phyloP scores from a whole-genome alignment of 305 asterid genomes.

The Solanum hybrid region DNA sequence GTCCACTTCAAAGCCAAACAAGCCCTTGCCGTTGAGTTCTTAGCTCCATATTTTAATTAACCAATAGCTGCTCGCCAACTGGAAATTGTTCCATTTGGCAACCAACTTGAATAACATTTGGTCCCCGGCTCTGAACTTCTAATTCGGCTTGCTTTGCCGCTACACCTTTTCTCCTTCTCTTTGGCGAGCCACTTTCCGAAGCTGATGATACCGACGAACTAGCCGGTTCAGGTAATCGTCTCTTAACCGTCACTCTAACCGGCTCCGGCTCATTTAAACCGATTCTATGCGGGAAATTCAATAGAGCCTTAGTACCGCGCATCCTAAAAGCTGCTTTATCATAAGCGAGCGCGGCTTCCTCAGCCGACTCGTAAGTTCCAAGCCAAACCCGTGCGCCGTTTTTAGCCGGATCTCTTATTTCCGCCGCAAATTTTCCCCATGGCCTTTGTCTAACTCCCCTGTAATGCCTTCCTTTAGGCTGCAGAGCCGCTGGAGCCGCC shows the following conservation, averaged over 20 bases:
- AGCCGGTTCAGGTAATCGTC: conserved; percentile 49
- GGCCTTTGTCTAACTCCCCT: conserved; percentile 82
- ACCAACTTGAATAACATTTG: conserved; percentile 15
- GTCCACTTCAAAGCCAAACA: conserved; percentile 7
- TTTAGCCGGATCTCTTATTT: conserved; percentile 82
- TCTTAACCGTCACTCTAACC: conserved; percentile 51
- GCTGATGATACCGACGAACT: conserved; percentile 27
- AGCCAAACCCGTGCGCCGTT: conserved; percentile 94
- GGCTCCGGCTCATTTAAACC: conserved; percentile 79
- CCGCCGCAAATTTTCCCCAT: conserved; percentile 94
- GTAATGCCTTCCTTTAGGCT: conserved; percentile 48
- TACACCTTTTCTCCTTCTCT: conserved; percentile 31
- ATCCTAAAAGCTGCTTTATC: conserved; percentile 79
- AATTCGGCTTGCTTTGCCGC: conserved; percentile 42
- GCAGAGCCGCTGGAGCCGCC: conserved; percentile 11
- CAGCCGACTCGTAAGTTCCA: conserved; percentile 84
- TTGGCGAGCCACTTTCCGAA: conserved; percentile 46
- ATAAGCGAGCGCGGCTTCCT: conserved; percentile 83
- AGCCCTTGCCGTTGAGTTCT: not conserved
- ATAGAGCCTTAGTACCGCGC: conserved; percentile 74
- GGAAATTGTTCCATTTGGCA: conserved; percentile 22
- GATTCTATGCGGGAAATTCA: conserved; percentile 60
- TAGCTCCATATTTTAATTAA: conserved; percentile 12
- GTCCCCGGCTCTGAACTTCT: conserved; percentile 43
- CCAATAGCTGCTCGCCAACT: conserved; percentile 41